phyloP scores from a whole-genome alignment of 345 rosid genomes.

The Gossypium stocksii region DNA sequence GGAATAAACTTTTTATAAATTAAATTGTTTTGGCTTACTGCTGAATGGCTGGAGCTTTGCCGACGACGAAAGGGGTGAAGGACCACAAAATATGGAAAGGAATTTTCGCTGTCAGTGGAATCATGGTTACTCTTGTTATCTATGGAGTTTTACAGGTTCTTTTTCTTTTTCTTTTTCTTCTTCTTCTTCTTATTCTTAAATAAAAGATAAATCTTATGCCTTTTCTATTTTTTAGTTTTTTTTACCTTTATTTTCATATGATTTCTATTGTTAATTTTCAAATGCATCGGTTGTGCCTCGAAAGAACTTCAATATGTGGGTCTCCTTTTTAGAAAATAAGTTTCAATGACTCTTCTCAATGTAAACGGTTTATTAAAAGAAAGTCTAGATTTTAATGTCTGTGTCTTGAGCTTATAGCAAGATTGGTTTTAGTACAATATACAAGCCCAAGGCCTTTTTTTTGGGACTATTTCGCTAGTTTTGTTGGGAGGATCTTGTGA shows the following conservation, averaged over 20 bases:
- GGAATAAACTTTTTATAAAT: neutral
- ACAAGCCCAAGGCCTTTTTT: neutral
- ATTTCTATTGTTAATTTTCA: neutral
- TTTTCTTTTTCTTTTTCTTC: neutral
- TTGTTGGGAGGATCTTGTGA: neutral
- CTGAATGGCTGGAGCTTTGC: constrained; percentile 55
- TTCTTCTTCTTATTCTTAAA: neutral
- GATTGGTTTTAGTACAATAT: neutral
- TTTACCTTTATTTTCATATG: neutral
- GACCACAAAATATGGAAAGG: constrained; percentile 69
- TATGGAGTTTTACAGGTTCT: constrained; percentile 84
- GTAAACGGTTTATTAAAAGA: neutral
- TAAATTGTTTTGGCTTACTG: neutral
- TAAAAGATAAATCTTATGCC: neutral
- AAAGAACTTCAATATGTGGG: neutral
- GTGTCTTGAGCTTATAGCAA: neutral
- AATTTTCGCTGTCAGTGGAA: constrained; percentile 69
- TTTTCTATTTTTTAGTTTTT: neutral
- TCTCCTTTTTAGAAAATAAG: neutral
- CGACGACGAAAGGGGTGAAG: constrained; percentile 31
- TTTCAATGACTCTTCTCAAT: neutral
- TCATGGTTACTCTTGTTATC: constrained; percentile 90
- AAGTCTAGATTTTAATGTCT: neutral
- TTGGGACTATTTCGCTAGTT: neutral
- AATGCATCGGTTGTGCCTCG: neutral